A percentile compares a stretch with the other conserved stretches of the same genome.
These are phyloP conservation scores for Colletotrichum noveboracense DNA, from an alignment of 2,329 filamentous ascomycete genomes.

Conservation along the genomic window DNA sequence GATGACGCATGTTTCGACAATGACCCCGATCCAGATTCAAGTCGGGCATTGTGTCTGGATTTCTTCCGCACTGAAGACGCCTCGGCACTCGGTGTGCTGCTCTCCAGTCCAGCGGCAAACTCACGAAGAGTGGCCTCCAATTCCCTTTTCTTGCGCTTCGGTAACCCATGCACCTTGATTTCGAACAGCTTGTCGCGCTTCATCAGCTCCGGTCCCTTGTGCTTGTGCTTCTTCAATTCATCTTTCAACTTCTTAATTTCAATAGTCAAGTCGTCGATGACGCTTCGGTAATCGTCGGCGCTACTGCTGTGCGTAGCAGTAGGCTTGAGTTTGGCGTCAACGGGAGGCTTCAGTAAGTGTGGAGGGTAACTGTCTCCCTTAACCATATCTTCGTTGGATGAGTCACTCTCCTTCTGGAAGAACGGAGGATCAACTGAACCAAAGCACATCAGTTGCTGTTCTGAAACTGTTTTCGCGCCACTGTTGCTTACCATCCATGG, in stretches of 20 bases:
- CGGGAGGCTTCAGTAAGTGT: constrained; percentile 25
- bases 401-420: constrained; percentile 58
- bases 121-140: constrained; percentile 75
- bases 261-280: constrained; percentile 87
- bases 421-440: constrained; percentile 58
- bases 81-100: constrained; percentile 51
- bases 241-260: constrained; percentile 82
- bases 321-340: too few species aligned
- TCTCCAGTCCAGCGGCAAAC: constrained; percentile 58
- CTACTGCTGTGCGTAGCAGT: constrained; percentile 59
- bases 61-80: constrained; percentile 49
- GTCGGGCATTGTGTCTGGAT: constrained; percentile 42
- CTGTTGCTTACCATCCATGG: constrained; percentile 61
- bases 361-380: too few species aligned
- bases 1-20: constrained; percentile 58
- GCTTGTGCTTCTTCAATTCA: constrained; percentile 74
- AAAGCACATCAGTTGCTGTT: too few species aligned
- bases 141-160: constrained; percentile 75
- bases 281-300: constrained; percentile 77
- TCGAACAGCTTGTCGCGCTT: constrained; percentile 83
- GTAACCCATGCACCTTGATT: constrained; percentile 77
- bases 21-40: constrained; percentile 47
- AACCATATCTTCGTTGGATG: constrained; percentile 58
- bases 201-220: constrained; percentile 68
- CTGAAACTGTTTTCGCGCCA: too few species aligned